phyloP scores from a whole-genome alignment of 495 filamentous ascomycete genomes.

The Daldinia vernicosa region DNA sequence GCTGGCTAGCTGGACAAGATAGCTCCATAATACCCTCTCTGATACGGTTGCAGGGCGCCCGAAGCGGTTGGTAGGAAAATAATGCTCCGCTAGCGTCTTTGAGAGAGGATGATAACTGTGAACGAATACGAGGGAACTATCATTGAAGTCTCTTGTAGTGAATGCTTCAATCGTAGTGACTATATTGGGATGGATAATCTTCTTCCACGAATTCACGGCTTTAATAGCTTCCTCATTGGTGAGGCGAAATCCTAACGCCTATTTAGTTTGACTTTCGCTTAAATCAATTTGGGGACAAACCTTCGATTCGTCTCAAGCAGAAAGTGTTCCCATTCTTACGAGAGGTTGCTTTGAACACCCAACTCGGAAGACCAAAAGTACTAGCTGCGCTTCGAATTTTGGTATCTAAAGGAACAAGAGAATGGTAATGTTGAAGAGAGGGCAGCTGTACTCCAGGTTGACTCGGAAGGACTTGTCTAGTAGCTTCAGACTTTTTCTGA shows the following conservation, averaged over 20 bases:
- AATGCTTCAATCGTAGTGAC: slow-evolving; percentile 92
- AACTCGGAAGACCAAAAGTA: slow-evolving; percentile 85
- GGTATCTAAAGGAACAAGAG: slow-evolving; percentile 87
- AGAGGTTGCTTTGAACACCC: slow-evolving; percentile 95
- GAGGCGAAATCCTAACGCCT: slow-evolving; percentile 62
- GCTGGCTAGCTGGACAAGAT: slow-evolving; percentile 90
- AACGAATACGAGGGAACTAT: slow-evolving; percentile 93
- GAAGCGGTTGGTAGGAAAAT: slow-evolving; percentile 67
- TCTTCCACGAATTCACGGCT: slow-evolving; percentile 89
- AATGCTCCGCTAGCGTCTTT: slow-evolving; percentile 87
- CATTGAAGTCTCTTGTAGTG: slow-evolving; percentile 90
- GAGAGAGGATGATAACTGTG: slow-evolving; percentile 92
- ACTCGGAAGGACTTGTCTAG: slow-evolving; percentile 82
- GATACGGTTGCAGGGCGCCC: slow-evolving; percentile 62
- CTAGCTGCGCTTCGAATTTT: slow-evolving; percentile 73
- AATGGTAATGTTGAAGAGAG: slow-evolving; percentile 85
- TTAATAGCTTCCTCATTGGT: slow-evolving; percentile 89
- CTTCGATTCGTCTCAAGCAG: slow-evolving; percentile 85
- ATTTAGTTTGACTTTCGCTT: slow-evolving; percentile 15
- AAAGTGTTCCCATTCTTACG: slow-evolving; percentile 86
- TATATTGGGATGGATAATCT: slow-evolving; percentile 80
- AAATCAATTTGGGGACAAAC: slow-evolving; percentile 50
- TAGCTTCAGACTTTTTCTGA: slow-evolving; percentile 86
- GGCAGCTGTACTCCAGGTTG: slow-evolving; percentile 65
- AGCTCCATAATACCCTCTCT: slow-evolving; percentile 87